Conservation (phyloP, 805 yeast species). For the Kluyveromyces aestuarii region DNA sequence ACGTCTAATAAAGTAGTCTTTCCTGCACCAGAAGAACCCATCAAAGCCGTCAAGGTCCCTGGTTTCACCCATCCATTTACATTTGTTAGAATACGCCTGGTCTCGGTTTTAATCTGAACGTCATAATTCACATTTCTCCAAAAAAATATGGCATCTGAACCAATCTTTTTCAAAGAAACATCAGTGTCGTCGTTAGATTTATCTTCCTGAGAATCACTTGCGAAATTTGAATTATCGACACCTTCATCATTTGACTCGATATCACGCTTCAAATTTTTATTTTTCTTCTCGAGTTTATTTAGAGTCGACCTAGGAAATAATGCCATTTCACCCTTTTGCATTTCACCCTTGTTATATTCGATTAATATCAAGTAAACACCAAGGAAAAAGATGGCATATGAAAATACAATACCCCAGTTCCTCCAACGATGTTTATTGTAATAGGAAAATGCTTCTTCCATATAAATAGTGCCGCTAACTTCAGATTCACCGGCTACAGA, state of each 20-base stretch:
- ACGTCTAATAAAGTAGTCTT: slow-evolving; percentile 62
- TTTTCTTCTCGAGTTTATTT: slow-evolving; percentile 27
- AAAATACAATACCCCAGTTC: slow-evolving; percentile 49
- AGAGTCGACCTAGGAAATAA: slow-evolving; percentile 43
- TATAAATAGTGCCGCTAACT: slow-evolving; percentile 41
- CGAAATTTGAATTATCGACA: slow-evolving; percentile 4
- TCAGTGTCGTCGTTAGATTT: slow-evolving; percentile 3
- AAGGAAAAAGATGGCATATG: slow-evolving; percentile 44
- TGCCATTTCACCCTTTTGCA: slow-evolving; percentile 55
- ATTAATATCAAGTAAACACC: slow-evolving; percentile 38
- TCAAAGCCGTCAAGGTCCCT: slow-evolving; percentile 63
- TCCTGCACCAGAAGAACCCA: slow-evolving; percentile 75
- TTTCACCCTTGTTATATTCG: slow-evolving; percentile 43
- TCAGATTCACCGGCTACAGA: slow-evolving; percentile 36
- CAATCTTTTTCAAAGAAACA: slow-evolving; percentile 9
- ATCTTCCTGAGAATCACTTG: slow-evolving; percentile 6
- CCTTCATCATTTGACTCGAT: slow-evolving; percentile 6
- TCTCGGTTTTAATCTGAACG: slow-evolving; percentile 47
- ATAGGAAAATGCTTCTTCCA: slow-evolving; percentile 35
- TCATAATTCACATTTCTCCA: slow-evolving; percentile 67
- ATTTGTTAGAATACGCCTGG: slow-evolving; percentile 45
- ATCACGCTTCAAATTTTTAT: slow-evolving; percentile 11
- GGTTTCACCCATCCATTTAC: slow-evolving; percentile 74
- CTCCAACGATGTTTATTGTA: slow-evolving; percentile 44
- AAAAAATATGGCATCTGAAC: slow-evolving; percentile 45